Evolutionary conservation across 768 basidiomycete species (phyloP).

Genomic region (Kwoniella botswanensis): DNA sequence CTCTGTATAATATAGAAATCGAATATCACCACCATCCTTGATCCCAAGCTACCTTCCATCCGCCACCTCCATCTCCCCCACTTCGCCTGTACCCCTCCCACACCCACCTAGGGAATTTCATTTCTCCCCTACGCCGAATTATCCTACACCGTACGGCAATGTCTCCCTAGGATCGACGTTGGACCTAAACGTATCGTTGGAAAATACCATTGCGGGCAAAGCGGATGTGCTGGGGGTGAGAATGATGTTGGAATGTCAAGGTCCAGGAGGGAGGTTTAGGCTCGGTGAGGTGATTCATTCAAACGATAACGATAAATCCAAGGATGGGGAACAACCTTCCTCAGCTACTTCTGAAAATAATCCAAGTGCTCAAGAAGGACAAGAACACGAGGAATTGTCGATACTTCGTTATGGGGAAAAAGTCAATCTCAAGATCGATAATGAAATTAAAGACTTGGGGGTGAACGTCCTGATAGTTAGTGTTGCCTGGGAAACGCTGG

Average conservation of each 20-base stretch:
- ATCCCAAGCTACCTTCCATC: constrained; percentile 15
- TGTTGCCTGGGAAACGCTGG: constrained; percentile 77
- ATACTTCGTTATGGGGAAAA: constrained; percentile 64
- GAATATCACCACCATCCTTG: constrained; percentile 31
- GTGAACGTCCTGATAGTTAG: constrained; percentile 86
- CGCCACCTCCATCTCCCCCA: constrained; percentile 11
- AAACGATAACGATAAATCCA: background rate
- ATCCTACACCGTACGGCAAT: constrained; percentile 81
- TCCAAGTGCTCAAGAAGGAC: background rate
- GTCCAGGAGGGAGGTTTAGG: constrained; percentile 65
- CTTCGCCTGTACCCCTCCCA: constrained; percentile 13
- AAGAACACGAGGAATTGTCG: constrained; percentile 61
- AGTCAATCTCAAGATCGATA: constrained; percentile 71
- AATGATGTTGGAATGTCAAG: constrained; percentile 81
- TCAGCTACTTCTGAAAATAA: no score
- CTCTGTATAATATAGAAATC: constrained; percentile 13
- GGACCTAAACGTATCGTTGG: constrained; percentile 76
- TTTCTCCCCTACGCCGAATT: constrained; percentile 75
- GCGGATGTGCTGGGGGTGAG: constrained; percentile 65
- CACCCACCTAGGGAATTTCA: constrained; percentile 77
- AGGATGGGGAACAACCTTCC: no score
- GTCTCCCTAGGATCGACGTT: constrained; percentile 92
- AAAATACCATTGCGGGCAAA: constrained; percentile 67
- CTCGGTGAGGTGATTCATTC: constrained; percentile 45
- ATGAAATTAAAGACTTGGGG: constrained; percentile 93